These are phyloP conservation scores for Lunasporangiospora selenospora DNA, from an alignment of 192 early-diverging fungal species.

Conservation along the genomic window DNA sequence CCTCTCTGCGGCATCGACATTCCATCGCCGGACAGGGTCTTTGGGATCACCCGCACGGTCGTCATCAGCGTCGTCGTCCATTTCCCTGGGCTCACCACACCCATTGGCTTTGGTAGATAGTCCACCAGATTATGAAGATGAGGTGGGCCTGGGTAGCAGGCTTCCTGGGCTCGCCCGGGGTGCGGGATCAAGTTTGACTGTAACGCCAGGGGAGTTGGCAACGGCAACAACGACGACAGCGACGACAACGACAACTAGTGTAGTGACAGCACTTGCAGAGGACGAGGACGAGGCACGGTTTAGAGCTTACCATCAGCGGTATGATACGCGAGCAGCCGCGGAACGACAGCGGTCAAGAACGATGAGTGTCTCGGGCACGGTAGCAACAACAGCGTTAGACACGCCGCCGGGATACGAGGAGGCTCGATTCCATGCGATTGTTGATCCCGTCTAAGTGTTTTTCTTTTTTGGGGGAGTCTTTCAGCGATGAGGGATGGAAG, in stretches of 20 bases:
- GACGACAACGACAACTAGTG: not conserved
- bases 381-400: constrained; percentile 13
- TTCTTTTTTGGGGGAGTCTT: not conserved
- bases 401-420: constrained; percentile 44
- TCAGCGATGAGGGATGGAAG: not conserved
- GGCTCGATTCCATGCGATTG: constrained; percentile 20
- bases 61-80: constrained; percentile 34
- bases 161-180: too few species aligned
- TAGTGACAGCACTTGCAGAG: not conserved
- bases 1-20: too few species aligned
- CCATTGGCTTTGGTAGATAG: constrained; percentile 11
- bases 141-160: too few species aligned
- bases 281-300: constrained; percentile 42
- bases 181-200: constrained; percentile 7
- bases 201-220: too few species aligned
- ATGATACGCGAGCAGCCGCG: constrained; percentile 23
- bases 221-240: not conserved
- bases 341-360: constrained; percentile 18
- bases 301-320: constrained; percentile 29
- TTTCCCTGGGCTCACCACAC: constrained; percentile 26
- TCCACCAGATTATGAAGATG: constrained; percentile 47
- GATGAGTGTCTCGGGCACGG: not conserved
- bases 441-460: constrained; percentile 28
- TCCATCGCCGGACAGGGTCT: constrained; percentile 26
- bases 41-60: constrained; percentile 36